Evolutionary conservation across 768 basidiomycete species (phyloP), one percentile per base, ranked within the genome.

Genomic region (Tulasnella sp.): DNA sequence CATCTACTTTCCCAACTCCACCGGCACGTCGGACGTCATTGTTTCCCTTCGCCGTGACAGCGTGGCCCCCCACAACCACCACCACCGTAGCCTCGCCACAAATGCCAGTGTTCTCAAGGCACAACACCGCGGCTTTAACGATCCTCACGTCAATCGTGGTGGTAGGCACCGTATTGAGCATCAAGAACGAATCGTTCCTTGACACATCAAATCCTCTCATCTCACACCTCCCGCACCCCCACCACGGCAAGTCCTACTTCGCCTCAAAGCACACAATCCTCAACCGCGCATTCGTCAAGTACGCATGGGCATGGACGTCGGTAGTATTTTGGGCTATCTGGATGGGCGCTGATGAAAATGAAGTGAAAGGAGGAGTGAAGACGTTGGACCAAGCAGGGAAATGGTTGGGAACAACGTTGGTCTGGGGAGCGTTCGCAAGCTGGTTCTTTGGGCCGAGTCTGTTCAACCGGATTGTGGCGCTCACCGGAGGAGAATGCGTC

Each of bases 381-480:
- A 40, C 40, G 72, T 17, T 71, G 40, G 90, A 58, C 74, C 38
- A 34, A 14, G 77, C 90, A 19, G 58, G 81, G 77, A 87, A 89
- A 79, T 94, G 87, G 87, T 72, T 83, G 38, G 79, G 86, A 42
- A 90, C 88, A 67, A 93, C 91, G 8, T 82, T 83, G 29, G 84
- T 88, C 64, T 97, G 94, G 93, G 83, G 90, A 68, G 82, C 86
- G 22, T 93, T 96, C 84, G 91, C 92, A 0, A 85, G 83, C 54
- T 96, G 93, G 94, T 95, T 96, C 86, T 94, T 95, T 79, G 94
- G 94, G 0, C 93, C 93, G 6, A 85, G 91, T 0, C 83, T 96
- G 72, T 80, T 93, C 37, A 89, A 91, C 69, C 89, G 93, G 29
- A 81, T 94, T 78, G 85, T 87, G 74, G 82, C 87, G 36, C 84